These are phyloP conservation scores for Didymella sp. DNA, from an alignment of 2,329 filamentous ascomycete species.

Conservation along the genomic window DNA sequence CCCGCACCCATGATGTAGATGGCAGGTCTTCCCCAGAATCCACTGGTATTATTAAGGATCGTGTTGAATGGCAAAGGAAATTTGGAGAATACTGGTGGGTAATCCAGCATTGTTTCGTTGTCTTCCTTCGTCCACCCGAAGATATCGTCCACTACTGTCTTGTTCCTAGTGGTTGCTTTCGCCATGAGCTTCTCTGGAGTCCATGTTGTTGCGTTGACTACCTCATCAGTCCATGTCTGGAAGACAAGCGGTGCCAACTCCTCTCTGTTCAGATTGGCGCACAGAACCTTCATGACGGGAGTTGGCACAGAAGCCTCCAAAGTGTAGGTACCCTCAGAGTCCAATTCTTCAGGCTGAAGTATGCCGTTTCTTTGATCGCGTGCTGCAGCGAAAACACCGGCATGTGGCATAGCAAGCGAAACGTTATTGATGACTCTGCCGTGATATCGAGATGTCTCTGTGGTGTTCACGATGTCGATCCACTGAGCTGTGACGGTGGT, in stretches of 20 bases:
- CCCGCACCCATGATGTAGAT: slow-evolving; percentile 68
- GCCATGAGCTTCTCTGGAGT: slow-evolving; percentile 3
- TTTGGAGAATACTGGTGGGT: slow-evolving; percentile 52
- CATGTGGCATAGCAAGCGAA: slow-evolving; percentile 78
- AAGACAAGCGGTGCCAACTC: slow-evolving; percentile 73
- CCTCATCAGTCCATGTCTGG: slow-evolving; percentile 58
- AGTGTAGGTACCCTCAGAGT: slow-evolving; percentile 72
- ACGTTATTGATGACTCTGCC: slow-evolving; percentile 75
- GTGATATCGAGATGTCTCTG: slow-evolving; percentile 57
- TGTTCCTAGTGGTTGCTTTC: slow-evolving; percentile 38
- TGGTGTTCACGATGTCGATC: slow-evolving; percentile 68
- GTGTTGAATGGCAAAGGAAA: slow-evolving; percentile 71
- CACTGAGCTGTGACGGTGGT: slow-evolving; percentile 73
- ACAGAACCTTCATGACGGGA: slow-evolving; percentile 75
- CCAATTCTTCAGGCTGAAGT: slow-evolving; percentile 67
- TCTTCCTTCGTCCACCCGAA: slow-evolving; percentile 71
- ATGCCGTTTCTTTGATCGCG: slow-evolving; percentile 68
- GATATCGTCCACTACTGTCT: slow-evolving; percentile 69
- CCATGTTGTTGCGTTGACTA: slow-evolving; percentile 37
- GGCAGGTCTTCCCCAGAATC: slow-evolving; percentile 55
- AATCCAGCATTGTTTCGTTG: slow-evolving; percentile 59
- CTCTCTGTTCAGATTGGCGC: slow-evolving; percentile 66
- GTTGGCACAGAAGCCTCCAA: slow-evolving; percentile 73
- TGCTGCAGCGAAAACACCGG: slow-evolving; percentile 71
- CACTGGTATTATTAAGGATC: slow-evolving; percentile 48